phyloP scores from a whole-genome alignment of 192 early-diverging fungal genomes.

The Coemansia sp. region DNA sequence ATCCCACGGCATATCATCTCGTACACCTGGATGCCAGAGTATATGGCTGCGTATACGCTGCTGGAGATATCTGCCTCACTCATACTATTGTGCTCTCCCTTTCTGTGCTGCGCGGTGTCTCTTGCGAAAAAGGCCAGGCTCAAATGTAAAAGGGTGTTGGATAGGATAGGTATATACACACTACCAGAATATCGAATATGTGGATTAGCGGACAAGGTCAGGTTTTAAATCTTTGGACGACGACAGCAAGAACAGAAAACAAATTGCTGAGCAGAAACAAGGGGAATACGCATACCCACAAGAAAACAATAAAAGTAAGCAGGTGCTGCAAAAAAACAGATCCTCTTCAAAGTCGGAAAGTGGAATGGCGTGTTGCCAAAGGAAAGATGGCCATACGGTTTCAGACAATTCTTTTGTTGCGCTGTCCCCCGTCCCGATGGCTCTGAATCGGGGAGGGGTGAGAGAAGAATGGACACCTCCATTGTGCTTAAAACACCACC shows the following conservation, averaged over 20 bases:
- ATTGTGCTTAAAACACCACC: too few relatives aligned
- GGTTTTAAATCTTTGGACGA: not conserved
- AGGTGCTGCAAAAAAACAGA: not conserved
- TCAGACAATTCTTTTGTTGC: not conserved
- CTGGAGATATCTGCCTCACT: constrained; percentile 9
- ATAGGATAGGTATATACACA: not conserved
- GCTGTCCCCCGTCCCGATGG: not conserved
- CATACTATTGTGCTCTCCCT: constrained; percentile 14
- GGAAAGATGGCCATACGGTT: not conserved
- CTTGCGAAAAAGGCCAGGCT: not conserved
- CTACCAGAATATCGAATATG: not conserved
- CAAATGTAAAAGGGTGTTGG: not conserved
- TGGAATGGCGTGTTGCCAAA: not conserved
- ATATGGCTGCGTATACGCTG: constrained; percentile 81
- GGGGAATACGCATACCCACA: not conserved
- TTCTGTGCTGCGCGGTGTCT: not conserved
- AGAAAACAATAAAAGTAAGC: too few relatives aligned
- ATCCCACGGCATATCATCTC: constrained; percentile 83
- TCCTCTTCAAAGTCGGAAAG: not conserved
- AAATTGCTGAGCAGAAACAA: not conserved
- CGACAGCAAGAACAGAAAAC: not conserved
- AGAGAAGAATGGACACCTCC: not conserved
- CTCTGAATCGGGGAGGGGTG: not conserved
- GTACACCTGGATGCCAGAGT: constrained; percentile 94
- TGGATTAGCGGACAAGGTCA: not conserved